Evolutionary conservation across 352 stramenopile genomes (phyloP).

Genomic region (Phytophthora fragariae): DNA sequence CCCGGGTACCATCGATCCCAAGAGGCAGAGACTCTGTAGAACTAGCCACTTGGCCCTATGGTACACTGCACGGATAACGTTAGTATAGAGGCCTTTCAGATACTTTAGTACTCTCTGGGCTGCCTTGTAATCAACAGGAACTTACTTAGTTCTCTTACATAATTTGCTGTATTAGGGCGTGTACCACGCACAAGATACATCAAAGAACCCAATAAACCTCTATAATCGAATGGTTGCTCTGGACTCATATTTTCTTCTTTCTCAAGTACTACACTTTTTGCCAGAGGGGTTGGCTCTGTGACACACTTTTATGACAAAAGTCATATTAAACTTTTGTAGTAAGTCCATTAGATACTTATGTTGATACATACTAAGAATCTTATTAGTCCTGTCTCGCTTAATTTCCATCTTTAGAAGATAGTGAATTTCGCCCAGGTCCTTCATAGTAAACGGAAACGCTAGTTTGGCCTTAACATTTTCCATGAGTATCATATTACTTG

Average conservation of each 20-base stretch:
- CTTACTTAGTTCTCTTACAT: too few relatives aligned
- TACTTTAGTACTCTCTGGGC: too few relatives aligned
- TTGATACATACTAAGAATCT: slow-evolving; percentile 11
- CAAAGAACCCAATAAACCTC: slow-evolving; percentile 11
- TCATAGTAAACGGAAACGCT: slow-evolving; percentile 8
- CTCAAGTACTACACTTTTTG: too few relatives aligned
- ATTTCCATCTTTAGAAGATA: slow-evolving; percentile 4
- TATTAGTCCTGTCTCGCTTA: slow-evolving; percentile 3
- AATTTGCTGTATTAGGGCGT: too few relatives aligned
- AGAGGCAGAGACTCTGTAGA: too few relatives aligned
- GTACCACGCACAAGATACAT: too few relatives aligned
- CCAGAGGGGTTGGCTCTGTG: too few relatives aligned
- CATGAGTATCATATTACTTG: slow-evolving; percentile 8
- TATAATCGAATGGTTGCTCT: slow-evolving; percentile 17
- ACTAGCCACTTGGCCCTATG: too few relatives aligned
- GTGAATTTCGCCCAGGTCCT: slow-evolving; percentile 2
- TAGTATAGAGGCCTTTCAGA: background rate
- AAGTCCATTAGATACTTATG: slow-evolving; percentile 18
- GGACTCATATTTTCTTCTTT: slow-evolving; percentile 5
- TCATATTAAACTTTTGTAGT: slow-evolving; percentile 12
- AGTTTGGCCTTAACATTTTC: slow-evolving; percentile 16
- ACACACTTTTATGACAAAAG: background rate
- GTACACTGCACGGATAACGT: too few relatives aligned
- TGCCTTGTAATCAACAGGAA: too few relatives aligned
- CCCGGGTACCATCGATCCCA: too few relatives aligned